Evolutionary conservation across 805 yeast species (phyloP).

Genomic region (Candida silvatica): DNA sequence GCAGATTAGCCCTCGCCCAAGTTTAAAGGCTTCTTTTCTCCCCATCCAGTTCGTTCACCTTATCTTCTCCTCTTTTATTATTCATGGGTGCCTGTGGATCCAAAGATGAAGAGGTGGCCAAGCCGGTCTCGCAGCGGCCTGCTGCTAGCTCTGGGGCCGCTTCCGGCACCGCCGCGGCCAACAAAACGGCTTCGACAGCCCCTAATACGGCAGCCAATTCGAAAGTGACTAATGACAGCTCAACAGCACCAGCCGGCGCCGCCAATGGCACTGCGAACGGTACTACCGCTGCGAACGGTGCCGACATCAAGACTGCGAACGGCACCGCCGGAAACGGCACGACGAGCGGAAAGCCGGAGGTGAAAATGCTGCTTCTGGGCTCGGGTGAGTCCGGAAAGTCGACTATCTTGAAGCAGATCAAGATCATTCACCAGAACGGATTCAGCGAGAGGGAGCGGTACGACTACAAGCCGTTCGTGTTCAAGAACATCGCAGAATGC

Average conservation of each 20-base stretch:
- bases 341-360: slow-evolving; percentile 32
- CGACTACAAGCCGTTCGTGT: slow-evolving; percentile 74
- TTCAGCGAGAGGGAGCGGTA: slow-evolving; percentile 60
- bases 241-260: not conserved
- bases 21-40: no score
- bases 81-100: slow-evolving; percentile 14
- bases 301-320: no score
- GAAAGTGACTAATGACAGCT: not conserved
- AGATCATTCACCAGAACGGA: slow-evolving; percentile 66
- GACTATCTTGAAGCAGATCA: slow-evolving; percentile 76
- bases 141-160: no score
- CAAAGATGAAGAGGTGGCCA: slow-evolving; percentile 6
- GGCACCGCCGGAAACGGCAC: not conserved
- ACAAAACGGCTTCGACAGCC: not conserved
- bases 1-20: no score
- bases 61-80: no score
- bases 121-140: not conserved
- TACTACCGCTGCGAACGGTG: not conserved
- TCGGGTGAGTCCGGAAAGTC: slow-evolving; percentile 87
- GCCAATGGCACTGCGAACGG: not conserved
- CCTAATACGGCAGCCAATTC: no score
- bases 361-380: slow-evolving; percentile 71
- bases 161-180: not conserved
- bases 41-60: no score
- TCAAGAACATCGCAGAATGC: slow-evolving; percentile 68